These are phyloP conservation scores for Planoprotostelium fungivorum DNA, from an alignment of 78 protist genomes.

Conservation along the genomic window DNA sequence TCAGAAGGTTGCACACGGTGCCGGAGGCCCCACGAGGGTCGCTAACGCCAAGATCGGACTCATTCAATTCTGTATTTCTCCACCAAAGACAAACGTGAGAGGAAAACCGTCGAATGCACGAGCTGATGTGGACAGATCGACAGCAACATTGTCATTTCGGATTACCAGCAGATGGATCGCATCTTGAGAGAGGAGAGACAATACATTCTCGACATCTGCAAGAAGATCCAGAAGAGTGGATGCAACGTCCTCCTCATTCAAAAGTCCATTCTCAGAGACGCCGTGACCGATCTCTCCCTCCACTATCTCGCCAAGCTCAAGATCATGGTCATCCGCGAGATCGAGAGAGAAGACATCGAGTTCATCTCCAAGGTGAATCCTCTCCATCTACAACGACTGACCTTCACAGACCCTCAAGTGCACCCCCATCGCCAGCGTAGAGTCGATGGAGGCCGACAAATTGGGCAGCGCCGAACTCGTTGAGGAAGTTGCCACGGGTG, in stretches of 20 bases:
- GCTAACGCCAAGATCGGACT: conserved; percentile 98
- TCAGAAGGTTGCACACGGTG: conserved; percentile 77
- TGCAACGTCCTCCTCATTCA: conserved; percentile 98
- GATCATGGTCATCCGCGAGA: conserved; percentile 93
- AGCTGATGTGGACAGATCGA: conserved; percentile 25
- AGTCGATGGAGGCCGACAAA: conserved; percentile 85
- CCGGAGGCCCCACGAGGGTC: conserved; percentile 89
- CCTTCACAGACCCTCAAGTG: conserved; percentile 80
- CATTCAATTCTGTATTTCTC: conserved; percentile 97
- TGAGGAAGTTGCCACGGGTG: conserved; percentile 81
- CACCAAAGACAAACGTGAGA: conserved; percentile 98
- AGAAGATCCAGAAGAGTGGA: conserved; percentile 88
- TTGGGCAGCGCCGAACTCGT: conserved; percentile 92
- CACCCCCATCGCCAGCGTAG: conserved; percentile 90
- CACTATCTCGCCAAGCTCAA: conserved; percentile 94
- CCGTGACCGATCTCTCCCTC: conserved; percentile 89
- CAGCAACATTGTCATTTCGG: conserved; percentile 77
- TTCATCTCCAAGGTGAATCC: conserved; percentile 84
- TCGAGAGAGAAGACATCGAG: conserved; percentile 97
- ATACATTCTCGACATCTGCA: conserved; percentile 90
- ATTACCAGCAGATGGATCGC: conserved; percentile 94
- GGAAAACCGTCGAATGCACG: neutral
- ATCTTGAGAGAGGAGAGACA: conserved; percentile 90
- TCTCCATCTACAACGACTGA: neutral
- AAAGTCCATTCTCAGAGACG: conserved; percentile 96